Percentiles rank a stretch among this genome's conserved stretches.
Evolutionary conservation across 306 rosid genomes (phyloP).

Genomic region (Cucurbita ficifolia): DNA sequence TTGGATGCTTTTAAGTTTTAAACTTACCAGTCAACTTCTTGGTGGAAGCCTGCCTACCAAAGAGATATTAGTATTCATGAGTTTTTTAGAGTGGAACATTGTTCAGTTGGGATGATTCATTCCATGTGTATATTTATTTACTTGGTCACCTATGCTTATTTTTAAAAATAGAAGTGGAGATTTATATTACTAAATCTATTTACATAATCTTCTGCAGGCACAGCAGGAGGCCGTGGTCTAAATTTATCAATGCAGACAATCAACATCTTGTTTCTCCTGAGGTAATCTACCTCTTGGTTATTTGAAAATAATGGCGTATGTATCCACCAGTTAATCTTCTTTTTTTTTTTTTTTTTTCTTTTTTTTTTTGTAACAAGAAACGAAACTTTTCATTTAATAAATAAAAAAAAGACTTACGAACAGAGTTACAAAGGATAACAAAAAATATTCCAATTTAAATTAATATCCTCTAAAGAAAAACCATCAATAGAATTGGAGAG

Average conservation of each 20-base stretch:
- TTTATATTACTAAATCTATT: neutral
- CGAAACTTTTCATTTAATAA: no score
- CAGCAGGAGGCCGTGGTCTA: slow-evolving; percentile 96
- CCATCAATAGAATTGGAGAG: neutral
- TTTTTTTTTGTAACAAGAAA: no score
- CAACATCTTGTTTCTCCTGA: slow-evolving; percentile 95
- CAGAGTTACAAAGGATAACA: no score
- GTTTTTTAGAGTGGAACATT: neutral
- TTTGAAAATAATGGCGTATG: neutral
- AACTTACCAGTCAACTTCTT: no score
- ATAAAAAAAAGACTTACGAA: no score
- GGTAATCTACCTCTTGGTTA: slow-evolving; percentile 24
- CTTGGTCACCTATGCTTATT: neutral
- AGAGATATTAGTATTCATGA: neutral
- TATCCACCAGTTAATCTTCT: neutral
- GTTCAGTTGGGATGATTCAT: neutral
- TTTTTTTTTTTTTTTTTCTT: no score
- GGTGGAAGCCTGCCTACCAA: no score
- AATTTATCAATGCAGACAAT: slow-evolving; percentile 81
- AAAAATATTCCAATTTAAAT: no score
- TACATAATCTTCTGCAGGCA: slow-evolving; percentile 39
- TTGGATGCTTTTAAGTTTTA: no score
- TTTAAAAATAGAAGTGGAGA: neutral
- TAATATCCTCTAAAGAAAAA: neutral
- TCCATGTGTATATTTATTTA: neutral